Evolutionary conservation across 441 rosid genomes (phyloP).

Genomic region (Isatis lusitanica): DNA sequence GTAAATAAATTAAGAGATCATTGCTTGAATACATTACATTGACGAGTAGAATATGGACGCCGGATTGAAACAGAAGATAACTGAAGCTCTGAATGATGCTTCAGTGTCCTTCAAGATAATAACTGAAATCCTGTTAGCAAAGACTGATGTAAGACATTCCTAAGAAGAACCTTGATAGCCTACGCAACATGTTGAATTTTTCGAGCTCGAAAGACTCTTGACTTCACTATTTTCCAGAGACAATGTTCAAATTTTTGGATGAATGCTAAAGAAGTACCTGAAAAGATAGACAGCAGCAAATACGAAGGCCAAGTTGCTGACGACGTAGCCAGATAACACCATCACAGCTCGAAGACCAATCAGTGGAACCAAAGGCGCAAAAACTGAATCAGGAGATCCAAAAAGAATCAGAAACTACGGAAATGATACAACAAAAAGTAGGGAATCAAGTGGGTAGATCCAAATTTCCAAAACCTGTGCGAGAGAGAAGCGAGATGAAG

Average conservation of each 20-base stretch:
- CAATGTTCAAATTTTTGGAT: not conserved
- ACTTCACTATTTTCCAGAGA: not conserved
- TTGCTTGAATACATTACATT: constrained; percentile 49
- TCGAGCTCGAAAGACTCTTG: not conserved
- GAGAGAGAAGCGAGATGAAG: constrained; percentile 54
- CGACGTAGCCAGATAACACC: constrained; percentile 69
- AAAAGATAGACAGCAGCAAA: constrained; percentile 69
- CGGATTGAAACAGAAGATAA: constrained; percentile 86
- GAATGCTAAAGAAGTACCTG: constrained; percentile 42
- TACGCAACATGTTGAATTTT: not conserved
- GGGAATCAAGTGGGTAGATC: not conserved
- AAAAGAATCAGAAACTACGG: not conserved
- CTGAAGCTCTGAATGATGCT: constrained; percentile 65
- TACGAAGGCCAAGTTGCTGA: constrained; percentile 71
- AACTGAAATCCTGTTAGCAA: constrained; percentile 67
- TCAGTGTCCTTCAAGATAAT: constrained; percentile 66
- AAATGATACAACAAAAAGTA: not conserved
- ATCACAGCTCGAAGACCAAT: constrained; percentile 78
- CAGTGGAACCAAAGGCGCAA: constrained; percentile 67
- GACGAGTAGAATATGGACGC: constrained; percentile 94
- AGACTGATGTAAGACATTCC: constrained; percentile 27
- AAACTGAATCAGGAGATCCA: constrained; percentile 43
- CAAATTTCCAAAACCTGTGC: constrained; percentile 47
- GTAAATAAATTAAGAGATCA: not conserved
- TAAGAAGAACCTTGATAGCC: not conserved